Evolutionary conservation across 2,329 filamentous ascomycete genomes (phyloP), one percentile per base, ranked within the genome.

Genomic region (Nigrospora osmanthi): DNA sequence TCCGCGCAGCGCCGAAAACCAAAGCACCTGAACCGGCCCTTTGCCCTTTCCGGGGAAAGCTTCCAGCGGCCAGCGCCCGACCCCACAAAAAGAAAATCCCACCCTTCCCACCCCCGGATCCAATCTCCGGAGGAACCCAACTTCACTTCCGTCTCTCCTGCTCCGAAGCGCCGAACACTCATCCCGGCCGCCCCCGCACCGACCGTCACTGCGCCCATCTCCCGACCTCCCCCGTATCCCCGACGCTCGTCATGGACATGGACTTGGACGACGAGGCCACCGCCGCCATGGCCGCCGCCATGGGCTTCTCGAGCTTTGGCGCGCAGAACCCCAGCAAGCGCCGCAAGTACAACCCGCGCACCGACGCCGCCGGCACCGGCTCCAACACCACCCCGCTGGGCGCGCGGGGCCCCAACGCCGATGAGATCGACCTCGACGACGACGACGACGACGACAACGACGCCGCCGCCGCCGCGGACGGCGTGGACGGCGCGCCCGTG

Each of bases 291-390:
- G 81, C 81, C 17, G 75, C 77, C 36, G 73, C 77, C 39, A 84
- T 89, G 81, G 86, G 86, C 50, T 89, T 89, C 63, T 75, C 81
- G 10, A 75, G 78, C 46, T 90, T 90, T 58, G 85, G 85, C 52
- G 63, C 66, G 11, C 69, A 75, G 52, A 60, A 60, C 68, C 67
- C 73, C 1, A 71, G 71, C 37, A 87, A 85, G 61, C 85, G 85
- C 60, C 76, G 84, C 49, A 83, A 82, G 57, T 83, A 79, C 62
- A 80, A 85, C 55, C 69, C 75, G 15, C 64, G 70, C 28, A 68
- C 65, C 41, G 78, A 58, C 53, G 47, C 44, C 33, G 40, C 47
- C n/a, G 43, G 28, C 32, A 60, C 60, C 3, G 64, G 64, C 35
- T 62, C 62, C 31, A 61, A 71, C 54, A 48, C 61, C 54, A 49